A percentile compares a stretch with the other conserved stretches of the same genome.
phyloP scores from a whole-genome alignment of 2,329 filamentous ascomycete species.

The Penicillium psychrosexuale region DNA sequence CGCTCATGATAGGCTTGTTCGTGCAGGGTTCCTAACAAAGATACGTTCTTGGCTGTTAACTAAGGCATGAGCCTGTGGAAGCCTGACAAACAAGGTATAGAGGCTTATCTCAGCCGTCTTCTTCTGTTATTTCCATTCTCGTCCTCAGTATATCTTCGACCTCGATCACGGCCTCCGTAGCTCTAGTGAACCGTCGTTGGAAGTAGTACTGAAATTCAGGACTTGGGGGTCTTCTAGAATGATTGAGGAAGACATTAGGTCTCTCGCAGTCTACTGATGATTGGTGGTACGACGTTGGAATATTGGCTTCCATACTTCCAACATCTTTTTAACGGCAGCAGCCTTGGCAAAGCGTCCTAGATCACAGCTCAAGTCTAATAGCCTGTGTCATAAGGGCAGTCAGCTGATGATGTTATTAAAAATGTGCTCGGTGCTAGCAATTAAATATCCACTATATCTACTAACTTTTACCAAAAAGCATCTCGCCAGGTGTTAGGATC shows the following conservation, averaged over 20 bases:
- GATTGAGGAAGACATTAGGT: slow-evolving; percentile 57
- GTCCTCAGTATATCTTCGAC: slow-evolving; percentile 50
- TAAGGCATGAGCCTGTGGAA: no score
- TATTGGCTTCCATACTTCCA: slow-evolving; percentile 51
- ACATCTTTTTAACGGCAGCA: not conserved
- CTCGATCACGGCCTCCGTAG: slow-evolving; percentile 63
- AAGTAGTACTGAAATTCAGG: slow-evolving; percentile 60
- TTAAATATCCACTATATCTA: not conserved
- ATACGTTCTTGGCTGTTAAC: no score
- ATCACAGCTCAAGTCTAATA: not conserved
- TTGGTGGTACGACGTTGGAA: slow-evolving; percentile 59
- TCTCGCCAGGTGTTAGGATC: not conserved
- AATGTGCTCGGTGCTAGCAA: not conserved
- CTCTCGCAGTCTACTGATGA: slow-evolving; percentile 52
- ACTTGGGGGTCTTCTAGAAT: slow-evolving; percentile 48
- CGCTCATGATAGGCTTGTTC: not conserved
- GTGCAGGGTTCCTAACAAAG: no score
- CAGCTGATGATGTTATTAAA: not conserved
- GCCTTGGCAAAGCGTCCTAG: not conserved
- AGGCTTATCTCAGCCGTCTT: no score
- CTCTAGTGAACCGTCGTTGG: slow-evolving; percentile 56
- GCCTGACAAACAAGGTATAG: no score
- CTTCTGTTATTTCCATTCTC: no score
- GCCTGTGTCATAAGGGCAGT: not conserved
- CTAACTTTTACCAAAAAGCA: not conserved